Evolutionary conservation across 805 yeast species (phyloP), one percentile per base, ranked within the genome.

Genomic region (Lachancea thermotolerans): DNA sequence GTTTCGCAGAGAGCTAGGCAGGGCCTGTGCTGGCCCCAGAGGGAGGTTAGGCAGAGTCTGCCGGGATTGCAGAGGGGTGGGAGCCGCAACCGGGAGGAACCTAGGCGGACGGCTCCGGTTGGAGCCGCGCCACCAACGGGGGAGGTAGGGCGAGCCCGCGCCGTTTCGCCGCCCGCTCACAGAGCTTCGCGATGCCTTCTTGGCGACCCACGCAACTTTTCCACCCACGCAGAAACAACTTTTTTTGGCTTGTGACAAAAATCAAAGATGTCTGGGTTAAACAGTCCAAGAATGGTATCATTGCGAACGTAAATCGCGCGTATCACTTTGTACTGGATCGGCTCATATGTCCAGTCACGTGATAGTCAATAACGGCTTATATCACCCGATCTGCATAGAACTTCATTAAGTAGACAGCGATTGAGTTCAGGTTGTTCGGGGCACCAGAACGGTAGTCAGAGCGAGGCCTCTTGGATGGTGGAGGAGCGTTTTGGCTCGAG

Each of bases 351-450:
- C 7, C 25, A 4, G 4, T 21, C 25, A 21, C 25, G 33, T 30
- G 14, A 30, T 8, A 8, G 8, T 5, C 4, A 9, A 30, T 30
- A 30, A 12, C 14, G 33, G 33, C 33, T 30, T 8, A 30, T 32
- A 39, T 9, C 37, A 34, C 28, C 17, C 39, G 17, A 44, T 59
- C 63, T 2, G 61, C 55, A 42, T 56, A 60, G 44, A 49, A 60
- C 42, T 54, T 60, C 17, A 50, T 44, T 16, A 60, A 46, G 43
- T 56, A 60, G 32, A 57, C 56, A 10, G 51, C 53, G 10, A 60
- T 34, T 18, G 60, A 38, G 40, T 37, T 44, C 15, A 12, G 29
- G 4, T 37, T 30, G 33, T 4, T 8, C 5, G 14, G 5, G 14
- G 33, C 12, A 5, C 33, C 33, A 30, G 33, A 11, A 8, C 33